A percentile compares a stretch with the other conserved stretches of the same genome.
phyloP scores from a whole-genome alignment of 2,329 filamentous ascomycete genomes.

The Pseudogymnoascus sp. region DNA sequence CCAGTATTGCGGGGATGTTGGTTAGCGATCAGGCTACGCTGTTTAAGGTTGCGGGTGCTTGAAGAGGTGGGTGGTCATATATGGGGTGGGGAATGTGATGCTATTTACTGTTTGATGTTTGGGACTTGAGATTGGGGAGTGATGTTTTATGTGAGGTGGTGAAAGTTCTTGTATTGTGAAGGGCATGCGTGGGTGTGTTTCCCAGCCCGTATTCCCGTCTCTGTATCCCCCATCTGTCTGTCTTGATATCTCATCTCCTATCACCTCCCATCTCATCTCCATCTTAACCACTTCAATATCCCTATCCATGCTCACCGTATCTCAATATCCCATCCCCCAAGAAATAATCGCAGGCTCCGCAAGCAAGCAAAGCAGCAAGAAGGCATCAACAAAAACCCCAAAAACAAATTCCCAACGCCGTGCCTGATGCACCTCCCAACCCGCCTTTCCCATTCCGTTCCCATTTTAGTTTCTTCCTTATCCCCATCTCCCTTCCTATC shows the following conservation, averaged over 20 bases:
- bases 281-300: background rate
- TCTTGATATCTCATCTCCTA: background rate
- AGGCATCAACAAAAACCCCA: background rate
- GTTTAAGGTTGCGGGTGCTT: background rate
- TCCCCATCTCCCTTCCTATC: background rate
- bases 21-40: slow-evolving; percentile 42
- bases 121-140: background rate
- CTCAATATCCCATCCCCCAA: background rate
- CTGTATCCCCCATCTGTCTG: background rate
- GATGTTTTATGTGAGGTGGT: background rate
- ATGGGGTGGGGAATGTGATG: background rate
- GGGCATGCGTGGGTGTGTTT: background rate
- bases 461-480: background rate
- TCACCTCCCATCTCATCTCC: background rate
- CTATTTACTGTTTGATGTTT: background rate
- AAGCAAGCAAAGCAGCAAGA: background rate
- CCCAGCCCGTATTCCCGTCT: background rate
- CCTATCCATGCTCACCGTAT: background rate
- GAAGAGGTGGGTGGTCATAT: background rate
- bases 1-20: slow-evolving; percentile 69
- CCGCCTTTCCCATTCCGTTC: background rate
- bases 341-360: background rate
- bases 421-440: background rate
- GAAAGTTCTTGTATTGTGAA: background rate
- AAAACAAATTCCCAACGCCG: background rate